Evolutionary conservation across 2,329 filamentous ascomycete genomes (phyloP).

Genomic region (Aureobasidium mangrovei): DNA sequence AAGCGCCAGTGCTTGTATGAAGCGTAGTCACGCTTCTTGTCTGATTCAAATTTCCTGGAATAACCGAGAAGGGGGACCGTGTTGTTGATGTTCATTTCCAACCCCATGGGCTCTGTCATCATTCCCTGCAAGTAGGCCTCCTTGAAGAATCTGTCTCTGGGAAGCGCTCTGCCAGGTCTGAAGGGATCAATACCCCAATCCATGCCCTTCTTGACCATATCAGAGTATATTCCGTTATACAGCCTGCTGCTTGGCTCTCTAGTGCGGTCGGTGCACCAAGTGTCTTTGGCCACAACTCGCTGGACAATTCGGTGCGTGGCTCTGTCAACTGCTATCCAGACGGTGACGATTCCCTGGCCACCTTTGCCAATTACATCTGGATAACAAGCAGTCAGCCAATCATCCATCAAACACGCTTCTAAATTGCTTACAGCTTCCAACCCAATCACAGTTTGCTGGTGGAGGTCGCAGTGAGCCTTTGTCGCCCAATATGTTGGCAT

Average conservation of each 20-base stretch:
- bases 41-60: background rate
- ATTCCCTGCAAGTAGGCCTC: constrained; percentile 2
- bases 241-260: background rate
- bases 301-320: too few relatives aligned
- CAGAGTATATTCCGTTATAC: background rate
- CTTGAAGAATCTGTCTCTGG: background rate
- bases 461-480: too few relatives aligned
- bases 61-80: background rate
- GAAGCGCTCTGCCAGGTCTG: background rate
- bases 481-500: too few relatives aligned
- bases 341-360: too few relatives aligned
- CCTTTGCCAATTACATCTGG: too few relatives aligned
- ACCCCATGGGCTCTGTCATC: background rate
- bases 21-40: background rate
- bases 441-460: too few relatives aligned
- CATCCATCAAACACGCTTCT: too few relatives aligned
- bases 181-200: background rate
- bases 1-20: background rate
- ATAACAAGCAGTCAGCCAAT: too few relatives aligned
- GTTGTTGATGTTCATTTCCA: background rate
- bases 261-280: too few relatives aligned
- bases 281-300: too few relatives aligned
- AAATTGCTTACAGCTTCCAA: too few relatives aligned
- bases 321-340: too few relatives aligned
- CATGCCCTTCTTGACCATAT: background rate